Evolutionary conservation across 2,329 filamentous ascomycete species (phyloP).

Genomic region (Colletotrichum tofieldiae): DNA sequence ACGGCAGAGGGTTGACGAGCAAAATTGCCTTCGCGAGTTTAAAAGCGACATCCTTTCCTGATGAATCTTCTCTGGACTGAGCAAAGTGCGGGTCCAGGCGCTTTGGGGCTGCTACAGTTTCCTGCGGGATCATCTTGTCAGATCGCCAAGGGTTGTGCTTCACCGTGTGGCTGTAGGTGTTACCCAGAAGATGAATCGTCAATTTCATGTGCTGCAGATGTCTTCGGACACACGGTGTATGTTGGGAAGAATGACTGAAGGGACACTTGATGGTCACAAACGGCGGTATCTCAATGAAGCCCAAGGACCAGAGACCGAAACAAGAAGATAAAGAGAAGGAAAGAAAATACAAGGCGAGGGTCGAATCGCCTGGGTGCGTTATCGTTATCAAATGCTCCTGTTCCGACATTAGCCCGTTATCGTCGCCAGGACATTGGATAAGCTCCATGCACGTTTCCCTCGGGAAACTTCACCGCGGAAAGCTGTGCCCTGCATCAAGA

Average conservation of each 20-base stretch:
- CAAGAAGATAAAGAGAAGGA: too few species aligned
- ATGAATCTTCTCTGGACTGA: background rate
- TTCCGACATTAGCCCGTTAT: background rate
- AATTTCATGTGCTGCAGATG: background rate
- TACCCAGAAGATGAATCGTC: background rate
- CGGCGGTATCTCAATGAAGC: background rate
- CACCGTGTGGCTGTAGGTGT: background rate
- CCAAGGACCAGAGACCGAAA: background rate
- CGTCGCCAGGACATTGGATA: background rate
- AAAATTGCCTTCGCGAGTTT: background rate
- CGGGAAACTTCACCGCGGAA: constrained; percentile 4
- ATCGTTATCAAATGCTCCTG: background rate
- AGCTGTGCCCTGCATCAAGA: background rate
- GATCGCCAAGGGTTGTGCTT: background rate
- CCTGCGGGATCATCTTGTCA: background rate
- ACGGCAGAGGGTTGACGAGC: background rate
- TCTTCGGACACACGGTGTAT: background rate
- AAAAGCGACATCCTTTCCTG: background rate
- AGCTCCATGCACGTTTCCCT: background rate
- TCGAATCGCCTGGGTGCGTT: background rate
- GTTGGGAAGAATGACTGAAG: background rate
- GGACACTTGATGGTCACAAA: background rate
- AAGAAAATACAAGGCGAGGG: too few species aligned
- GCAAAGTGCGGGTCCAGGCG: background rate
- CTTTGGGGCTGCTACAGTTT: background rate